Conservation (phyloP, 2,329 filamentous ascomycete species). For the Alternaria panax region DNA sequence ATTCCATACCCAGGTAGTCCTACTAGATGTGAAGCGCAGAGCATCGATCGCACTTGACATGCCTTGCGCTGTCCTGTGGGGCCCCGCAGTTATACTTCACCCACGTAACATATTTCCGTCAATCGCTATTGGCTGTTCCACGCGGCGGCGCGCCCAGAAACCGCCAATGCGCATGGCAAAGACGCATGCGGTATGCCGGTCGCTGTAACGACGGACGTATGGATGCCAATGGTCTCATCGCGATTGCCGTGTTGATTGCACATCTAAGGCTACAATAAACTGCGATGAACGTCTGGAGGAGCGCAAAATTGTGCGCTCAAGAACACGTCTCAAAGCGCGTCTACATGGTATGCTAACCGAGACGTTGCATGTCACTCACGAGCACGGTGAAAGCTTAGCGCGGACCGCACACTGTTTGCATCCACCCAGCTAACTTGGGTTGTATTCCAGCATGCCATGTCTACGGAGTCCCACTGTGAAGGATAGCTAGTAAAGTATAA, state of each 20-base stretch:
- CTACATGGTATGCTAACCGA: neutral
- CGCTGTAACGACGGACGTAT: slow-evolving; percentile 16
- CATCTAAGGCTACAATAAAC: neutral
- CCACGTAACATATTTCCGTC: neutral
- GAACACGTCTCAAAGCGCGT: neutral
- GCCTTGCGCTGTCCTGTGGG: neutral
- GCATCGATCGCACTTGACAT: neutral
- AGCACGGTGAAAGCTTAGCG: slow-evolving; percentile 18
- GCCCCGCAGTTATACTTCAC: neutral
- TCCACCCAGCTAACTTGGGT: neutral
- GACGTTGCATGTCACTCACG: neutral
- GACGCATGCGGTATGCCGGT: slow-evolving; percentile 1
- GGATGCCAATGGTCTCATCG: slow-evolving; percentile 2
- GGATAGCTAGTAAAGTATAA: neutral
- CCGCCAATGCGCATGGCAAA: slow-evolving; percentile 11
- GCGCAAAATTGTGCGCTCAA: neutral
- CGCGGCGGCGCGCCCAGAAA: neutral
- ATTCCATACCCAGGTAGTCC: neutral
- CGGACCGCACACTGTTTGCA: neutral
- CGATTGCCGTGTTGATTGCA: neutral
- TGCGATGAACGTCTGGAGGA: no score
- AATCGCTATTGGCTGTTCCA: neutral
- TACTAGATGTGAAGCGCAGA: neutral
- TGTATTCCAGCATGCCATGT: neutral
- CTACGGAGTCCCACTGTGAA: neutral